These are phyloP conservation scores for Colletotrichum cordylinicola DNA, from an alignment of 2,329 filamentous ascomycete genomes.

Conservation along the genomic window DNA sequence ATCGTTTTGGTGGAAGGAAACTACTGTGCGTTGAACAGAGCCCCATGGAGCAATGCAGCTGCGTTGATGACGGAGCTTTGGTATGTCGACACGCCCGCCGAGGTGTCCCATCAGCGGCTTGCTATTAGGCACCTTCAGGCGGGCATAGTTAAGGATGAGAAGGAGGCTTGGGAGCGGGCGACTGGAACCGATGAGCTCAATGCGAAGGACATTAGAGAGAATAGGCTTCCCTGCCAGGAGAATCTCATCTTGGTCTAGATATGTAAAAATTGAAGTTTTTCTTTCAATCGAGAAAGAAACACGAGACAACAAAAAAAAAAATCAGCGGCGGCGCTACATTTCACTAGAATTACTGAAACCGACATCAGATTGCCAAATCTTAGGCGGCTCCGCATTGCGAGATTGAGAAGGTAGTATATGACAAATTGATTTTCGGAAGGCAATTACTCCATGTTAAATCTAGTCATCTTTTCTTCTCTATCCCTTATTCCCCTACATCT, in stretches of 20 bases:
- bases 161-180: not conserved
- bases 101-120: not conserved
- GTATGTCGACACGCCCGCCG: not conserved
- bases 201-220: not conserved
- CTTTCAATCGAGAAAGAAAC: not conserved
- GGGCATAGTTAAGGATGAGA: not conserved
- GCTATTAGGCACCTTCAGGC: not conserved
- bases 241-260: not conserved
- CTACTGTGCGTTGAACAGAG: not conserved
- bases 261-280: not conserved
- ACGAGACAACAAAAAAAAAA: not conserved
- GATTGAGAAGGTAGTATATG: not conserved
- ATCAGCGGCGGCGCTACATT: not conserved
- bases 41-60: not conserved
- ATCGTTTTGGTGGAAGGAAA: not conserved
- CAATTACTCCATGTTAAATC: rapidly evolving
- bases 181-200: not conserved
- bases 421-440: not conserved
- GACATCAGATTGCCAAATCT: not conserved
- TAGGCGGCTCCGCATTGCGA: not conserved
- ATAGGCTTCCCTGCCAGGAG: not conserved
- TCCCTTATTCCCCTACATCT: not conserved
- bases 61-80: not conserved
- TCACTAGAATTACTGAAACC: not conserved
- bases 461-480: not conserved